Evolutionary conservation across 495 filamentous ascomycete genomes (phyloP).

Genomic region (Penicillium silybi): DNA sequence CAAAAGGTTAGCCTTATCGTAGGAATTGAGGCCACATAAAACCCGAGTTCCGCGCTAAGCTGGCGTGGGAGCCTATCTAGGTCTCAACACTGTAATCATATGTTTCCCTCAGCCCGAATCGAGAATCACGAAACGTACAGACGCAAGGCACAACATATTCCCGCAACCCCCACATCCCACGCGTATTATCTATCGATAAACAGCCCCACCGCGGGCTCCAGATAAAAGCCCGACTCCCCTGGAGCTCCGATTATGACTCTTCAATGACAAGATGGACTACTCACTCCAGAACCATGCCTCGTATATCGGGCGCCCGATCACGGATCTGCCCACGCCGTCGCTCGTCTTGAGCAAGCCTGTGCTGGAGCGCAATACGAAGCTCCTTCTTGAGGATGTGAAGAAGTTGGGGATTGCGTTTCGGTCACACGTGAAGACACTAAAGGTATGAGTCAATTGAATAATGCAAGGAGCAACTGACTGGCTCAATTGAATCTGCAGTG

Average conservation of each 20-base stretch:
- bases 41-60: too few relatives aligned
- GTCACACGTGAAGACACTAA: constrained; percentile 37
- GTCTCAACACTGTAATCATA: too few relatives aligned
- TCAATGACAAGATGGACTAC: constrained; percentile 21
- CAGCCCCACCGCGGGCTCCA: background rate
- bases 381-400: constrained; percentile 30
- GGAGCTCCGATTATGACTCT: background rate
- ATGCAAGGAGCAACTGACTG: background rate
- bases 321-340: constrained; percentile 29
- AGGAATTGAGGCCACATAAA: too few relatives aligned
- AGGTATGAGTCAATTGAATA: constrained; percentile 14
- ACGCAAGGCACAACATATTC: too few relatives aligned
- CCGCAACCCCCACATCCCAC: background rate
- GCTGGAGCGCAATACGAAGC: constrained; percentile 26
- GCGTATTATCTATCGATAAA: constrained; percentile 1
- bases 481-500: constrained; percentile 13
- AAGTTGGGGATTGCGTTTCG: constrained; percentile 27
- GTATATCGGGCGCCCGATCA: constrained; percentile 26
- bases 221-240: background rate
- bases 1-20: too few relatives aligned
- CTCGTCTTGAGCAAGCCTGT: constrained; percentile 31
- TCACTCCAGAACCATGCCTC: constrained; percentile 22
- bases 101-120: too few relatives aligned
- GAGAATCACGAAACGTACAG: too few relatives aligned
- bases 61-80: too few relatives aligned